phyloP scores from a whole-genome alignment of 2,329 filamentous ascomycete species.

The Sclerotinia subarctica region DNA sequence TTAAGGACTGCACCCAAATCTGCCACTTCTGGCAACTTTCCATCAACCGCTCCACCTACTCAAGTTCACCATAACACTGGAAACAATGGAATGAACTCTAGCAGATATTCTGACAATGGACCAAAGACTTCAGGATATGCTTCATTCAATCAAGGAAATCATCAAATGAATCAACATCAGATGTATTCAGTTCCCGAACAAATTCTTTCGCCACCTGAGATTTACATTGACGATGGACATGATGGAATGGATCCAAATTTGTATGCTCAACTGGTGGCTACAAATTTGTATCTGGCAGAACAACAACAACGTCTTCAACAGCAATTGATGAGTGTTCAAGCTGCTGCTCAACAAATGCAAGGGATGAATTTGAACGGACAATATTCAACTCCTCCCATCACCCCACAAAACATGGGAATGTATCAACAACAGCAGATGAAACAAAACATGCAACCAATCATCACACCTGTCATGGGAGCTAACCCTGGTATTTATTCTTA shows the following conservation, averaged over 20 bases:
- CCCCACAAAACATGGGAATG: slow-evolving; percentile 51
- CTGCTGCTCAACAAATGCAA: slow-evolving; percentile 78
- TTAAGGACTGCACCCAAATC: slow-evolving; percentile 92
- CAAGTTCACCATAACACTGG: slow-evolving; percentile 44
- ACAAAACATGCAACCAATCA: slow-evolving; percentile 46
- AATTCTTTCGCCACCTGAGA: slow-evolving; percentile 76
- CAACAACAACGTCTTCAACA: slow-evolving; percentile 95
- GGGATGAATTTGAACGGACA: slow-evolving; percentile 67
- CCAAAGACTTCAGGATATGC: slow-evolving; percentile 37
- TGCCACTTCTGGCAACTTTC: slow-evolving; percentile 66
- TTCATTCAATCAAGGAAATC: slow-evolving; percentile 40
- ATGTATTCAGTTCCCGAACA: slow-evolving; percentile 77
- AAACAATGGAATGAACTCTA: slow-evolving; percentile 29
- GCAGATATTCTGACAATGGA: slow-evolving; percentile 38
- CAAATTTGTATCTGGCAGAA: slow-evolving; percentile 87
- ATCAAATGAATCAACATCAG: slow-evolving; percentile 48
- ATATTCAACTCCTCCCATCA: slow-evolving; percentile 49
- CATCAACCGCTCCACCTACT: slow-evolving; percentile 59
- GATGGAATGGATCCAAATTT: slow-evolving; percentile 79
- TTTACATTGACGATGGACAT: slow-evolving; percentile 68
- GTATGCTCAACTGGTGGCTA: slow-evolving; percentile 85
- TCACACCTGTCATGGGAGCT: slow-evolving; percentile 49
- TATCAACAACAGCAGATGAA: slow-evolving; percentile 45
- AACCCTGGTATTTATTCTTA: slow-evolving; percentile 78
- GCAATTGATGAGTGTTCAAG: slow-evolving; percentile 80